A percentile compares a stretch with the other conserved stretches of the same genome.
Evolutionary conservation across 1,139 yeast genomes (phyloP).

Genomic region (Pichia sp.): DNA sequence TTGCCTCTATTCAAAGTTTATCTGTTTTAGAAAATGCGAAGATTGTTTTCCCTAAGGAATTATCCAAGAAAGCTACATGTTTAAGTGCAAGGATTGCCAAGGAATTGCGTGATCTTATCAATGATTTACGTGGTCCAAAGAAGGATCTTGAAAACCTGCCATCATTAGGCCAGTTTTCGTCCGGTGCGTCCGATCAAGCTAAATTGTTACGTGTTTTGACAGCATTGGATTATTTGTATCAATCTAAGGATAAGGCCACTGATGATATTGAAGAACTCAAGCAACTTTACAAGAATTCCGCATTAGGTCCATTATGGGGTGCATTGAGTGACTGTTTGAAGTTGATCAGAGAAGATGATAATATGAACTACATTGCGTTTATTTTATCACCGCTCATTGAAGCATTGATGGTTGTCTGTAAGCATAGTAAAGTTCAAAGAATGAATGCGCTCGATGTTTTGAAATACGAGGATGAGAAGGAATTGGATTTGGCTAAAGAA

Average conservation of each 20-base stretch:
- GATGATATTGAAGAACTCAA: slow-evolving; percentile 49
- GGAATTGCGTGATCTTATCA: slow-evolving; percentile 54
- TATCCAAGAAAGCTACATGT: slow-evolving; percentile 62
- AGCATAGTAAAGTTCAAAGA: slow-evolving; percentile 75
- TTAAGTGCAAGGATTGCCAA: slow-evolving; percentile 57
- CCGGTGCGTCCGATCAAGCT: slow-evolving; percentile 85
- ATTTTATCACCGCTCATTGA: slow-evolving; percentile 86
- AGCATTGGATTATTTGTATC: slow-evolving; percentile 83
- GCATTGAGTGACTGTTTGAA: slow-evolving; percentile 77
- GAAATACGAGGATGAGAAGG: slow-evolving; percentile 59
- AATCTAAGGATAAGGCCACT: slow-evolving; percentile 36
- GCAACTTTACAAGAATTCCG: slow-evolving; percentile 62
- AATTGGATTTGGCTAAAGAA: slow-evolving; percentile 67
- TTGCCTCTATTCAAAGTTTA: slow-evolving; percentile 80
- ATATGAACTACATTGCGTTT: slow-evolving; percentile 67
- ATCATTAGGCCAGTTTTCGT: slow-evolving; percentile 64
- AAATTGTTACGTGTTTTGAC: slow-evolving; percentile 81
- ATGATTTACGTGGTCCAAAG: slow-evolving; percentile 36
- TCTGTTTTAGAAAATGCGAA: slow-evolving; percentile 62
- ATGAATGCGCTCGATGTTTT: slow-evolving; percentile 58
- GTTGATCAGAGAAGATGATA: slow-evolving; percentile 50
- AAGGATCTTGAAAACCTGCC: slow-evolving; percentile 31
- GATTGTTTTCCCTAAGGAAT: slow-evolving; percentile 63
- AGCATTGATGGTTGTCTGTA: slow-evolving; percentile 93
- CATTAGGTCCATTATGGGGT: slow-evolving; percentile 82